These are phyloP conservation scores for Phytophthora lateralis DNA, from an alignment of 352 stramenopile genomes.

Conservation along the genomic window DNA sequence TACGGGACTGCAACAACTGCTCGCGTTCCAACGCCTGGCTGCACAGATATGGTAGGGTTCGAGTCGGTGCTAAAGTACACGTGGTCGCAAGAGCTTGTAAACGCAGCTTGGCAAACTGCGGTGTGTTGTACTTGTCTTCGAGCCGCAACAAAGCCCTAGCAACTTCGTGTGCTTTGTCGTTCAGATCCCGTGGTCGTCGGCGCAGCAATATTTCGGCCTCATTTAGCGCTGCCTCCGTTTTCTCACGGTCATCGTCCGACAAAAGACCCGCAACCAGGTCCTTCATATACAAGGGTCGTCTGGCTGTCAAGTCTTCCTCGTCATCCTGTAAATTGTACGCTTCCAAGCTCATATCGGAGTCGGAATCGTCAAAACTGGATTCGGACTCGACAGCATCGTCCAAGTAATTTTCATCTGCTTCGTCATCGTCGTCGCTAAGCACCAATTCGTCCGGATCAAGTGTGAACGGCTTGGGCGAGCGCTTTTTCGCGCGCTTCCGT, in stretches of 20 bases:
- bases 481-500: constrained; percentile 20
- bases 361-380: constrained; percentile 42
- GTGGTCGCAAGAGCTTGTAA: constrained; percentile 52
- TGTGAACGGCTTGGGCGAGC: constrained; percentile 27
- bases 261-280: constrained; percentile 61
- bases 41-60: constrained; percentile 60
- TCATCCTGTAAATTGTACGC: constrained; percentile 73
- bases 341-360: constrained; percentile 74
- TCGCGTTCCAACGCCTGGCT: constrained; percentile 74
- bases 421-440: constrained; percentile 51
- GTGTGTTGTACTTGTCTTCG: constrained; percentile 75
- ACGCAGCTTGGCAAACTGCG: constrained; percentile 56
- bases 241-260: constrained; percentile 64
- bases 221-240: constrained; percentile 52
- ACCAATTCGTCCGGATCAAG: constrained; percentile 71
- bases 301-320: constrained; percentile 65
- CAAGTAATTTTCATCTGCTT: constrained; percentile 9
- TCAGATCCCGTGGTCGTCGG: constrained; percentile 59
- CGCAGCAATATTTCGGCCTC: constrained; percentile 66
- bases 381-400: constrained; percentile 27
- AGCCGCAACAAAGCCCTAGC: constrained; percentile 64
- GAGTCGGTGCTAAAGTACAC: constrained; percentile 48
- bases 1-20: constrained; percentile 73
- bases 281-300: constrained; percentile 74
- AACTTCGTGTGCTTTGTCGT: constrained; percentile 60